Percentiles rank a stretch among this genome's conserved stretches.
phyloP scores from a whole-genome alignment of 1,284 basidiomycete species.

The Phylloporus sp. region DNA sequence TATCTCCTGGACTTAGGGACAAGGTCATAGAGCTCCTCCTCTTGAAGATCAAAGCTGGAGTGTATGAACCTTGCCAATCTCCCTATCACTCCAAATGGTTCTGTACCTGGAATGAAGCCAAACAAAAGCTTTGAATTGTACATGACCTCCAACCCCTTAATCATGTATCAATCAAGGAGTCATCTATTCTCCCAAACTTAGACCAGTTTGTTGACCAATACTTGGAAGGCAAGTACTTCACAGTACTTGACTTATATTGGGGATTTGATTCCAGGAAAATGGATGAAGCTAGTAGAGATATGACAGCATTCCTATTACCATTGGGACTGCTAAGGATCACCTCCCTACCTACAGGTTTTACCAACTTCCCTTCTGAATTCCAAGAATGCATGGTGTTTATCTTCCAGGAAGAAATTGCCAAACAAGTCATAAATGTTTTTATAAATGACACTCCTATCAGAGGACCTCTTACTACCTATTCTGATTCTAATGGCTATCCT shows the following conservation, averaged over 20 bases:
- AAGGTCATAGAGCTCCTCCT: not conserved
- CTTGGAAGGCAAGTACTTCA: not conserved
- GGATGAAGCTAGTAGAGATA: not conserved
- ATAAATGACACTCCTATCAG: not conserved
- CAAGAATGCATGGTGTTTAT: not conserved
- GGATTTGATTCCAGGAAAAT: not conserved
- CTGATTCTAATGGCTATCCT: not conserved
- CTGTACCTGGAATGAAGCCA: not conserved
- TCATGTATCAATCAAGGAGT: not conserved
- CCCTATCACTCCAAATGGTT: not conserved
- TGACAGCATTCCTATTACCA: not conserved
- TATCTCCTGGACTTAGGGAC: too few species aligned
- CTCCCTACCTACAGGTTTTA: not conserved
- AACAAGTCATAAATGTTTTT: not conserved
- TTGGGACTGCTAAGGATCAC: not conserved
- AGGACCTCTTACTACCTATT: not conserved
- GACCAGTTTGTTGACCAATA: slow-evolving; percentile 1
- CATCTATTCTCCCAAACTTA: not conserved
- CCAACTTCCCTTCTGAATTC: not conserved
- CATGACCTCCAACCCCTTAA: not conserved
- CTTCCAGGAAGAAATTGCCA: not conserved
- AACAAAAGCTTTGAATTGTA: not conserved
- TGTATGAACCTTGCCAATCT: not conserved
- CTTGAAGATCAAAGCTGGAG: not conserved
- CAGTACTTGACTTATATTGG: not conserved